phyloP scores from a whole-genome alignment of 2,329 filamentous ascomycete species.

The Ceratocystis papillata region DNA sequence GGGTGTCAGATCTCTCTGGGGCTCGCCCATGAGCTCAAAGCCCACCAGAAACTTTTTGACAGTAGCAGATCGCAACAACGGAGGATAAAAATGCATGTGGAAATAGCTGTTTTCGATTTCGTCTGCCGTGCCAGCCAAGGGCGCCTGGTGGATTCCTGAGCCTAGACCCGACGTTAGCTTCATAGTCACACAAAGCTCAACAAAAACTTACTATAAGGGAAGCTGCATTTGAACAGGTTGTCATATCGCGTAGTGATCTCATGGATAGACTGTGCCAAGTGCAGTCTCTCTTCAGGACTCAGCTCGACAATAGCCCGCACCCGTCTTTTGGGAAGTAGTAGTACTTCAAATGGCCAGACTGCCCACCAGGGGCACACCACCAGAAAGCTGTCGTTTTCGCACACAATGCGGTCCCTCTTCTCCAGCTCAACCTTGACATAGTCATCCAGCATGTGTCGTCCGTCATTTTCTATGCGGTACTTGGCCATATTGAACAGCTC shows the following conservation, averaged over 20 bases:
- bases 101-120: constrained; percentile 83
- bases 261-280: constrained; percentile 73
- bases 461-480: constrained; percentile 62
- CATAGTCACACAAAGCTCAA: not conserved
- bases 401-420: constrained; percentile 73
- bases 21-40: constrained; percentile 92
- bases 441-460: constrained; percentile 69
- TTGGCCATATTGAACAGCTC: constrained; percentile 69
- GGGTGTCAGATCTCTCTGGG: constrained; percentile 95
- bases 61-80: constrained; percentile 79
- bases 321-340: constrained; percentile 76
- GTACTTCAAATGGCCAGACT: constrained; percentile 90
- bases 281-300: constrained; percentile 54
- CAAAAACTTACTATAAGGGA: constrained; percentile 67
- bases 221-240: constrained; percentile 92
- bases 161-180: constrained; percentile 36
- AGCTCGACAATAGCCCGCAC: constrained; percentile 79
- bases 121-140: constrained; percentile 66
- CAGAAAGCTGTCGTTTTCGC: constrained; percentile 74
- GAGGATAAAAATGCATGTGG: constrained; percentile 97
- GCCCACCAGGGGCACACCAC: constrained; percentile 97
- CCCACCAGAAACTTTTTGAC: constrained; percentile 95
- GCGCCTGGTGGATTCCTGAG: constrained; percentile 93
- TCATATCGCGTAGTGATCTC: constrained; percentile 88
- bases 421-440: constrained; percentile 74